phyloP scores from a whole-genome alignment of 164 flowering plant genomes.

The Akebia trifoliata region DNA sequence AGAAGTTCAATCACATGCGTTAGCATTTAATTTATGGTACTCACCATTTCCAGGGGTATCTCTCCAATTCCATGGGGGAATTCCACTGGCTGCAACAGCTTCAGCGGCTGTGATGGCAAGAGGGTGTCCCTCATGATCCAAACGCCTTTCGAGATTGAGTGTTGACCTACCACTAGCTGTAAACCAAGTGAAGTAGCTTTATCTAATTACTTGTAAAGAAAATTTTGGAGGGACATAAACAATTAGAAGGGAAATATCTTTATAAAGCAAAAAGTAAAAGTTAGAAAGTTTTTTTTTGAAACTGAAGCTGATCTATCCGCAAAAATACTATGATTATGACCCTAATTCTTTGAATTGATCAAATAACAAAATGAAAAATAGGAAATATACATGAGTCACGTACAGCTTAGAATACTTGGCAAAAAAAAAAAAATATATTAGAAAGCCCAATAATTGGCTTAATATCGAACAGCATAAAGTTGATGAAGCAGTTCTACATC shows the following conservation, averaged over 20 bases:
- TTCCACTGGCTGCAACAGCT: slow-evolving; percentile 51
- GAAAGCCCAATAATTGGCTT: too few relatives aligned
- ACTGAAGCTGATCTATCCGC: too few relatives aligned
- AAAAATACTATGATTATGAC: too few relatives aligned
- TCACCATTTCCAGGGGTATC: slow-evolving; percentile 59
- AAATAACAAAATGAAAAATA: too few relatives aligned
- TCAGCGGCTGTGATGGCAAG: slow-evolving; percentile 68
- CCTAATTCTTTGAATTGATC: too few relatives aligned
- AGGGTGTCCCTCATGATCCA: slow-evolving; percentile 72
- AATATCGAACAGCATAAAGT: too few relatives aligned
- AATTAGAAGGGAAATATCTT: neutral
- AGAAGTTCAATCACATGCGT: neutral
- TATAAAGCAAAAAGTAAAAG: neutral
- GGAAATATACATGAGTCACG: too few relatives aligned
- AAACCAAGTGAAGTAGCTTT: slow-evolving; percentile 2
- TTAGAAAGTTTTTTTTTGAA: too few relatives aligned
- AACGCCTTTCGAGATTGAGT: slow-evolving; percentile 50
- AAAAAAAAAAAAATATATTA: too few relatives aligned
- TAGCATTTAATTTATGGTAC: slow-evolving; percentile 1
- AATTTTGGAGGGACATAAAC: neutral
- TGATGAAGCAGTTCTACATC: too few relatives aligned
- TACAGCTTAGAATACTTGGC: too few relatives aligned
- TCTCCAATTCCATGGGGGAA: slow-evolving; percentile 74
- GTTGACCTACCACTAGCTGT: slow-evolving; percentile 46
- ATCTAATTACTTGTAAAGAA: neutral